Evolutionary conservation across 495 filamentous ascomycete genomes (phyloP), one percentile per base, ranked within the genome.

Genomic region (Penicillium dipodomyicola): DNA sequence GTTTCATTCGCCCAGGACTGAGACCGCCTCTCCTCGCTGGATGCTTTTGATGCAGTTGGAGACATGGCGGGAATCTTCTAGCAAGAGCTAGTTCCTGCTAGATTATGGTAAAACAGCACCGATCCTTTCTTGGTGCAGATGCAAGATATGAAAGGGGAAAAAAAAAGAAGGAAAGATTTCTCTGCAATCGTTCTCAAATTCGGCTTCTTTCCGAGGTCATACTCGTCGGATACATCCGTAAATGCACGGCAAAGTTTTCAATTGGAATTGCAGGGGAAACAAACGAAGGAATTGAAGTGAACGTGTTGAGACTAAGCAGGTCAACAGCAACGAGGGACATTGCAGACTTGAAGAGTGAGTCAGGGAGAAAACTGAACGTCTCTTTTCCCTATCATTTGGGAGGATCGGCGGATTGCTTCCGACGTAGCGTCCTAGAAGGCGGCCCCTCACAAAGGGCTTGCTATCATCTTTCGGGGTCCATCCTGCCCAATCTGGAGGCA

Each of bases 41-140:
- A 67, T 3, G 64, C 58, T 19, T 11, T 54, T 12, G 66, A 69
- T 25, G 37, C 20, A 35, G 57, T 50, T 15, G 48, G 27, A n/a
- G 59, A 33, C 64, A 69, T 69, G 37, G 15, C 40, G 47, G 30
- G 37, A 33, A n/a, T 17, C 17, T 11, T 3, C 15, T 45, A 23
- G 27, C 20, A 9, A 9, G 27, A 54, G 22, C 40, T 8, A 54
- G 19, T 19, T 4, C 40, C 8, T 23, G 41, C 17, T 22, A 10
- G 19, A 25, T 43, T 43, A 19, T 30, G 25, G 39, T 41, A n/a
- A 32, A 30, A 39, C 7, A 27, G 10, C 29, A 9, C 14, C 9
- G 10, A 30, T 6, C 32, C 3, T 11, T 4, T 47, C 1, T 3
- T 1, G 6, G 39, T 35, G 37, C 11, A 23, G 27, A 41, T 42